phyloP scores from a whole-genome alignment of 345 rosid genomes.

The Carallia brachiata region DNA sequence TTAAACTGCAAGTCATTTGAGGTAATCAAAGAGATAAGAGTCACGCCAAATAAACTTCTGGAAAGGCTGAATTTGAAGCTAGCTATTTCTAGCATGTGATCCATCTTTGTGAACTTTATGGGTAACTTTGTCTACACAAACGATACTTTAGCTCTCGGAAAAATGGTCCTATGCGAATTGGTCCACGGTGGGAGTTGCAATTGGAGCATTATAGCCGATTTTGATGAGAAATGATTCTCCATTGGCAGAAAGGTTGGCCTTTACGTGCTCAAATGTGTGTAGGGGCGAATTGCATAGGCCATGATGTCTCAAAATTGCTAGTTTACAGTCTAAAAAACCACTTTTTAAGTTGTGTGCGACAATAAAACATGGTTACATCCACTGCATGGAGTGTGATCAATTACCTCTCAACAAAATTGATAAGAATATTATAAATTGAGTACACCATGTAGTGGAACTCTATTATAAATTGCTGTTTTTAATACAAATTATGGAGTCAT shows the following conservation, averaged over 20 bases:
- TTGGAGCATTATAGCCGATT: slow-evolving; percentile 44
- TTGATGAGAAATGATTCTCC: slow-evolving; percentile 16
- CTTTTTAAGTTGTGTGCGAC: too few relatives aligned
- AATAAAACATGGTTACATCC: too few relatives aligned
- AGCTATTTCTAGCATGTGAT: slow-evolving; percentile 3
- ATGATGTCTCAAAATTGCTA: not conserved
- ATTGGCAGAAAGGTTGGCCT: slow-evolving; percentile 27
- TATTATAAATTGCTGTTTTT: too few relatives aligned
- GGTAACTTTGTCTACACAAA: slow-evolving; percentile 39
- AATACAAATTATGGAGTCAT: too few relatives aligned
- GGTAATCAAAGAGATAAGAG: not conserved
- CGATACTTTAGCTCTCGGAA: slow-evolving; percentile 22
- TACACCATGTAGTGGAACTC: too few relatives aligned
- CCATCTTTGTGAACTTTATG: slow-evolving; percentile 31
- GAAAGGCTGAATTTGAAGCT: not conserved
- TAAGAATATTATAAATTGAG: too few relatives aligned
- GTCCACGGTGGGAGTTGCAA: slow-evolving; percentile 20
- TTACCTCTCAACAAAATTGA: too few relatives aligned
- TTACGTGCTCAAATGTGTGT: slow-evolving; percentile 45
- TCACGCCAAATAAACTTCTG: not conserved
- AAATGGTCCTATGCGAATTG: slow-evolving; percentile 47
- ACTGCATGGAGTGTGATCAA: too few relatives aligned
- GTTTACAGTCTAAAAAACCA: not conserved
- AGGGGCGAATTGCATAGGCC: slow-evolving; percentile 51
- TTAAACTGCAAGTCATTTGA: not conserved